phyloP scores from a whole-genome alignment of 805 yeast species.

The Yarrowia deformans region DNA sequence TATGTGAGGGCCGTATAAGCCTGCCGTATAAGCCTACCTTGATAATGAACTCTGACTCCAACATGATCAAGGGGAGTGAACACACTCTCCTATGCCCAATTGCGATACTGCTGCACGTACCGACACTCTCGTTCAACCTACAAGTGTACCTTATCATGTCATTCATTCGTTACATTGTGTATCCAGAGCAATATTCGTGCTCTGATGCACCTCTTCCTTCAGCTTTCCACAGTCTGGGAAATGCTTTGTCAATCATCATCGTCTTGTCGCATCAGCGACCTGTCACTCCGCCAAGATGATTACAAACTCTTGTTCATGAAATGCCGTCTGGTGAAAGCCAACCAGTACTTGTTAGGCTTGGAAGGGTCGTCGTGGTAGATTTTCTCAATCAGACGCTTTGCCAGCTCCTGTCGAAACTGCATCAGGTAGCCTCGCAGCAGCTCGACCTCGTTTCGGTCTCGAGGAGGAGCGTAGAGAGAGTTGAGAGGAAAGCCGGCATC shows the following conservation, averaged over 20 bases:
- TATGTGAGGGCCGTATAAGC: too few species aligned
- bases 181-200: not conserved
- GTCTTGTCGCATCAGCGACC: too few species aligned
- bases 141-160: constrained; percentile 12
- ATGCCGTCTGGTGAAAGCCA: constrained; percentile 91
- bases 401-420: constrained; percentile 95
- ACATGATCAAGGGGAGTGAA: too few species aligned
- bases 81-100: too few species aligned
- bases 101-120: too few species aligned
- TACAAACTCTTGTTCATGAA: constrained; percentile 91
- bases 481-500: constrained; percentile 94
- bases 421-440: constrained; percentile 79
- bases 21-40: too few species aligned
- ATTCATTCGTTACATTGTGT: constrained; percentile 34
- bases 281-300: too few species aligned
- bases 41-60: too few species aligned
- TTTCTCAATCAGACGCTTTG: constrained; percentile 76
- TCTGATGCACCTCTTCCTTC: constrained; percentile 8
- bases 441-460: constrained; percentile 76
- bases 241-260: not conserved
- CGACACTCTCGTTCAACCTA: too few species aligned
- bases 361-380: constrained; percentile 65
- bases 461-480: constrained; percentile 75
- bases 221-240: not conserved
- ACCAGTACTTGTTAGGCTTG: constrained; percentile 88